phyloP scores from a whole-genome alignment of 164 flowering plant species.

The Cinnamomum chago region DNA sequence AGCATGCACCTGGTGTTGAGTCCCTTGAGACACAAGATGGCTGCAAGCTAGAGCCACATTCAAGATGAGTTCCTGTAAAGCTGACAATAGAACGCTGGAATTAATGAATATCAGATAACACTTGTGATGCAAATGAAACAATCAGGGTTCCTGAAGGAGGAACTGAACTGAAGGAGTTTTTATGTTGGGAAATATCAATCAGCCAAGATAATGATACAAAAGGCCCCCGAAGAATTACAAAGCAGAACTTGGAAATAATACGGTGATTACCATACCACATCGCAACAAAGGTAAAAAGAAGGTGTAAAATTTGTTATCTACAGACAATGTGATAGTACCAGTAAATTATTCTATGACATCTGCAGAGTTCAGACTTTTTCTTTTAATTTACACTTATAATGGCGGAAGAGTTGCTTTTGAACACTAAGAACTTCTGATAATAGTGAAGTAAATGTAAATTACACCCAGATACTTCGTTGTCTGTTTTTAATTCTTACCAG shows the following conservation, averaged over 20 bases:
- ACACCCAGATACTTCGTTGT: neutral
- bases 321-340: neutral
- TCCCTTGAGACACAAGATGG: conserved; percentile 62
- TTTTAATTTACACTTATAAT: no score
- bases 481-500: neutral
- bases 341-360: neutral
- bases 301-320: neutral
- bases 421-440: neutral
- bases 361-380: neutral
- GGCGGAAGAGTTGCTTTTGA: no score
- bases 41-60: conserved; percentile 54
- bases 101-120: neutral
- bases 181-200: neutral
- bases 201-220: neutral
- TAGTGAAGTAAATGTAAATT: neutral
- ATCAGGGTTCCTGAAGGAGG: neutral
- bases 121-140: neutral
- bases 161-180: neutral
- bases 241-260: neutral
- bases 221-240: neutral
- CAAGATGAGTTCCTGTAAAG: conserved; percentile 66
- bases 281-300: neutral
- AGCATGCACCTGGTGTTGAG: conserved; percentile 37
- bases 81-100: conserved; percentile 30
- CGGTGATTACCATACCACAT: neutral